A percentile compares a stretch with the other conserved stretches of the same genome.
These are phyloP conservation scores for Sequoia sempervirens DNA, from an alignment of 75 land plant species.

Conservation along the genomic window DNA sequence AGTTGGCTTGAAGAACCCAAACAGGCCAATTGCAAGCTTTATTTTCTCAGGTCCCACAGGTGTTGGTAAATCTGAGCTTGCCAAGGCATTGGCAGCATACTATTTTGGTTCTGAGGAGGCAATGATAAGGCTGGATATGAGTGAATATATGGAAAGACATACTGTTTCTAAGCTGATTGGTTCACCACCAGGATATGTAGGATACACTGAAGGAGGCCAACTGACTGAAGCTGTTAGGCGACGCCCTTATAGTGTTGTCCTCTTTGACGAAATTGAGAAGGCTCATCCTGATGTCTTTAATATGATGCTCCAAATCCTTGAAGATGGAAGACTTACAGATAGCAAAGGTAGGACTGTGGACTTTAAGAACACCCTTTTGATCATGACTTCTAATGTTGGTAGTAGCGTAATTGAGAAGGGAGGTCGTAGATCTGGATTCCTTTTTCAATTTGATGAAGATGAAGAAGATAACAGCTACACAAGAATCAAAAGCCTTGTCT, in stretches of 20 bases:
- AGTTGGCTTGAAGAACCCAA: conserved; percentile 90
- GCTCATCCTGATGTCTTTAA: conserved; percentile 72
- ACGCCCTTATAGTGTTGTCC: conserved; percentile 55
- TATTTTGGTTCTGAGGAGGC: conserved; percentile 73
- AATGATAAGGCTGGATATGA: conserved; percentile 66
- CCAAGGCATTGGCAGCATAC: conserved; percentile 61
- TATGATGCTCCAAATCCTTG: conserved; percentile 73
- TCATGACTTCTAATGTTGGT: conserved; percentile 95
- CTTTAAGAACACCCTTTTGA: conserved; percentile 87
- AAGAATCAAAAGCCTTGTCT: conserved; percentile 79
- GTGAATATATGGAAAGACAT: conserved; percentile 67
- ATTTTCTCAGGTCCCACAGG: conserved; percentile 75
- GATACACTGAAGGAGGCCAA: conserved; percentile 68
- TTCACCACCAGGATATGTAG: conserved; percentile 74
- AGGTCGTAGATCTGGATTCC: conserved; percentile 77
- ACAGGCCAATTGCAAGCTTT: conserved; percentile 87
- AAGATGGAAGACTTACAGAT: conserved; percentile 83
- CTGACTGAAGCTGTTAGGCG: conserved; percentile 64
- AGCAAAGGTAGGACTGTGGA: conserved; percentile 91
- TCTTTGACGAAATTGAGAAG: conserved; percentile 72
- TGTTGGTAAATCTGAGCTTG: conserved; percentile 68
- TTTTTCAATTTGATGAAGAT: conserved; percentile 43
- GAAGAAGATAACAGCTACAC: conserved; percentile 90
- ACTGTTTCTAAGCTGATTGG: conserved; percentile 71
- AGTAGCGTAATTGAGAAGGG: conserved; percentile 87